phyloP scores from a whole-genome alignment of 1,284 basidiomycete species.

The Peniophora sp. region DNA sequence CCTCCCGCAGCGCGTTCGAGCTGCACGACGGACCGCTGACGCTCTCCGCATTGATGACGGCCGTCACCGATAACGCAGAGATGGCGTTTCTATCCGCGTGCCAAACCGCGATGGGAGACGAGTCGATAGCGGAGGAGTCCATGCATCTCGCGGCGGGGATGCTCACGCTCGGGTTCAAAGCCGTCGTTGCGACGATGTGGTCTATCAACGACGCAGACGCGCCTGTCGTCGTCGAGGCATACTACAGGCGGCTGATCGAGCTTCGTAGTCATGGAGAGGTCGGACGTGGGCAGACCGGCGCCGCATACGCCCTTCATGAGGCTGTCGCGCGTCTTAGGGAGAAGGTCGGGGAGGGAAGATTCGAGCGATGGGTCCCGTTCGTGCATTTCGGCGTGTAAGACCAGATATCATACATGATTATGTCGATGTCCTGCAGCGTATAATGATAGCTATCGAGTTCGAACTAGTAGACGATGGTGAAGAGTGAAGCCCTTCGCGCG shows the following conservation, averaged over 20 bases:
- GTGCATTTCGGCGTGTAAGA: background rate
- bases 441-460: too few species aligned
- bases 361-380: background rate
- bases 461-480: too few species aligned
- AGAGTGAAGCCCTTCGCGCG: too few species aligned
- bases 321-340: background rate
- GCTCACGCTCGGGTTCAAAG: slow-evolving; percentile 14
- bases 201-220: slow-evolving; percentile 11
- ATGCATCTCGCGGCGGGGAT: slow-evolving; percentile 17
- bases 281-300: background rate
- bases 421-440: too few species aligned
- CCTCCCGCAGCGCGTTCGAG: background rate
- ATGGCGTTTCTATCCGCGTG: background rate
- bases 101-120: background rate
- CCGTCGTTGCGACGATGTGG: slow-evolving; percentile 18
- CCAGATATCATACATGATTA: too few species aligned
- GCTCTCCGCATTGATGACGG: background rate
- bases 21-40: background rate
- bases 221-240: slow-evolving; percentile 8
- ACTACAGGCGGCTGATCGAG: slow-evolving; percentile 1
- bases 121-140: slow-evolving; percentile 10
- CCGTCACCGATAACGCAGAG: background rate
- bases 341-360: background rate
- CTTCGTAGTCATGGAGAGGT: background rate
- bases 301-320: background rate